These are phyloP conservation scores for Psilocybe azurescens DNA, from an alignment of 768 basidiomycete species.

Conservation along the genomic window DNA sequence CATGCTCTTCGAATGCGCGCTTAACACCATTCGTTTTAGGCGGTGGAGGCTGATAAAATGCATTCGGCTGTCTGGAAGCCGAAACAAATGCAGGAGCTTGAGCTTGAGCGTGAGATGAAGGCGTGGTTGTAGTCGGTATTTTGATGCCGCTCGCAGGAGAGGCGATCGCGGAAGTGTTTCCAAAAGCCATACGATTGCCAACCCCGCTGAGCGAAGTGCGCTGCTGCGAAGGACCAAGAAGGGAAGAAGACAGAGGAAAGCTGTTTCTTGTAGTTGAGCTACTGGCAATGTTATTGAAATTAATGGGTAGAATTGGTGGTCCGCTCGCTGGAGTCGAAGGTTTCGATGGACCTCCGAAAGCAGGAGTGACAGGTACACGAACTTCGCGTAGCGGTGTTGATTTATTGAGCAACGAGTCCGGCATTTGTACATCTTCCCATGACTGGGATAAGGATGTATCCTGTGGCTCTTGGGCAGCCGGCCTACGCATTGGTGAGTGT, in stretches of 20 bases:
- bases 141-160: slow-evolving; percentile 37
- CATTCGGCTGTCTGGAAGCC: slow-evolving; percentile 62
- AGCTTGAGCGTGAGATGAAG: slow-evolving; percentile 19
- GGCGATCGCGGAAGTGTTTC: slow-evolving; percentile 24
- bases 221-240: slow-evolving; percentile 24
- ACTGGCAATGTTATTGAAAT: slow-evolving; percentile 22
- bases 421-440: slow-evolving; percentile 63
- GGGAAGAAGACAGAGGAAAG: slow-evolving; percentile 26
- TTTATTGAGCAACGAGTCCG: slow-evolving; percentile 27
- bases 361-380: slow-evolving; percentile 33
- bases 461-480: slow-evolving; percentile 23
- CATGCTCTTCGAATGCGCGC: slow-evolving; percentile 31
- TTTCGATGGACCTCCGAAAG: slow-evolving; percentile 37
- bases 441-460: slow-evolving; percentile 53
- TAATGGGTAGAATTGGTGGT: slow-evolving; percentile 28
- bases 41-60: slow-evolving; percentile 66
- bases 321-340: slow-evolving; percentile 20
- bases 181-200: slow-evolving; percentile 28
- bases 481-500: slow-evolving; percentile 8
- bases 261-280: slow-evolving; percentile 35
- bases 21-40: slow-evolving; percentile 38
- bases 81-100: slow-evolving; percentile 44
- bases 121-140: slow-evolving; percentile 23
- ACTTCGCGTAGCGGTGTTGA: slow-evolving; percentile 31
- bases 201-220: slow-evolving; percentile 31